phyloP scores from a whole-genome alignment of 768 basidiomycete genomes.

The Podaxis carcinomalis region DNA sequence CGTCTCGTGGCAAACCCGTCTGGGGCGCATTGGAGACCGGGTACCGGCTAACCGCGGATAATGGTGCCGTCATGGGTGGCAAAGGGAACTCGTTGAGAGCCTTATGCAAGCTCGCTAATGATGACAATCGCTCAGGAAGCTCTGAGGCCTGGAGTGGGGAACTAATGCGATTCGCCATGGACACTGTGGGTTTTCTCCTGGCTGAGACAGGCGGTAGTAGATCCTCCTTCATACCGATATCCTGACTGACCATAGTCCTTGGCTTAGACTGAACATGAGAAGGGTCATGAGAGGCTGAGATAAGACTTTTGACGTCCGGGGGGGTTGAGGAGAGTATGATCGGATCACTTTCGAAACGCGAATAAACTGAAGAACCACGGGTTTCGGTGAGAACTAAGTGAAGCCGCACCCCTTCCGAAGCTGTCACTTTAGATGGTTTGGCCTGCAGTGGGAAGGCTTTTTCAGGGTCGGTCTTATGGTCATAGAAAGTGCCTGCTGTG shows the following conservation, averaged over 20 bases:
- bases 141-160: not conserved
- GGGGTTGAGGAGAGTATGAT: slow-evolving; percentile 9
- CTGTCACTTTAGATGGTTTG: not conserved
- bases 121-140: slow-evolving; percentile 5
- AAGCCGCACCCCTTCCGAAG: too few relatives aligned
- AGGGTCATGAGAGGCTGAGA: not conserved
- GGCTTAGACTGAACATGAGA: not conserved
- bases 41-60: not conserved
- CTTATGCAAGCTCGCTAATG: not conserved
- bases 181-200: not conserved
- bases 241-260: not conserved
- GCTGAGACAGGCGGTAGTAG: not conserved
- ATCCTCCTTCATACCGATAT: not conserved
- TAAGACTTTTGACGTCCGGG: slow-evolving; percentile 2
- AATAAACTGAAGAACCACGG: slow-evolving; percentile 1
- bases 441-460: not conserved
- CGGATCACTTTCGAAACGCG: not conserved
- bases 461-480: slow-evolving; percentile 4
- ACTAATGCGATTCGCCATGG: not conserved
- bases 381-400: not conserved
- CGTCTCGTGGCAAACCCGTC: not conserved
- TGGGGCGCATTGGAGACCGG: not conserved
- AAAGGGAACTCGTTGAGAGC: slow-evolving; percentile 2
- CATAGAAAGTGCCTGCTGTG: slow-evolving; percentile 6
- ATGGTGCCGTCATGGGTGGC: not conserved